Evolutionary conservation across 1,284 basidiomycete species (phyloP).

Genomic region (Boletus albobrunnescens): DNA sequence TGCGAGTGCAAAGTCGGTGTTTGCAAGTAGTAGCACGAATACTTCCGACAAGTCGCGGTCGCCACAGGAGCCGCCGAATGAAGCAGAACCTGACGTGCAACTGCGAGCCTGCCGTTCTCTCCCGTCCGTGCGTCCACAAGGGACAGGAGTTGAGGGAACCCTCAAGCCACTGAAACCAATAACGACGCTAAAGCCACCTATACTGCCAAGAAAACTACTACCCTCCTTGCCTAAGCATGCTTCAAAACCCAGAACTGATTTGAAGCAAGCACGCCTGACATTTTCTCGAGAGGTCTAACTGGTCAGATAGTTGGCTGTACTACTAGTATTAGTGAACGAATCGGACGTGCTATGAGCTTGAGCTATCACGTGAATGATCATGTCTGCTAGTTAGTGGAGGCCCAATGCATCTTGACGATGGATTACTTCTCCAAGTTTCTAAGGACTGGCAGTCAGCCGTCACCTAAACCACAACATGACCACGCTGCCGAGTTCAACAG

Average conservation of each 20-base stretch:
- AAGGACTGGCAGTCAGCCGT: slow-evolving; percentile 46
- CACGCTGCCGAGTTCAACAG: slow-evolving; percentile 67
- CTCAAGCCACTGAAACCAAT: slow-evolving; percentile 38
- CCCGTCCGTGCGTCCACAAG: slow-evolving; percentile 1
- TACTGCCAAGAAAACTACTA: slow-evolving; percentile 29
- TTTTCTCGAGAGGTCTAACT: slow-evolving; percentile 11
- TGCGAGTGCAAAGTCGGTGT: slow-evolving; percentile 17
- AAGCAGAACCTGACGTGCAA: background rate
- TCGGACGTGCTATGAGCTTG: no score
- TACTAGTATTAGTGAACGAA: no score
- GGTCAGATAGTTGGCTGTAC: no score
- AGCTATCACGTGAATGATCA: slow-evolving; percentile 21
- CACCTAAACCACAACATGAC: slow-evolving; percentile 55
- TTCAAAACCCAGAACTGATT: slow-evolving; percentile 1
- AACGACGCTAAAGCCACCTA: slow-evolving; percentile 34
- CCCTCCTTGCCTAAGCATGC: slow-evolving; percentile 8
- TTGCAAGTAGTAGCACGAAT: slow-evolving; percentile 12
- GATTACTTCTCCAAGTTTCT: slow-evolving; percentile 84
- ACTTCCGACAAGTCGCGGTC: background rate
- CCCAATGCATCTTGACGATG: slow-evolving; percentile 40
- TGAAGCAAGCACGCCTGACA: slow-evolving; percentile 24
- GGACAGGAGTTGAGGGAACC: background rate
- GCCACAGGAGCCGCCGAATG: background rate
- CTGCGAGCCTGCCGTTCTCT: slow-evolving; percentile 12
- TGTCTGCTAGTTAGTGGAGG: no score